These are phyloP conservation scores for Noccaea bulbosa DNA, from an alignment of 345 rosid species.

Conservation along the genomic window DNA sequence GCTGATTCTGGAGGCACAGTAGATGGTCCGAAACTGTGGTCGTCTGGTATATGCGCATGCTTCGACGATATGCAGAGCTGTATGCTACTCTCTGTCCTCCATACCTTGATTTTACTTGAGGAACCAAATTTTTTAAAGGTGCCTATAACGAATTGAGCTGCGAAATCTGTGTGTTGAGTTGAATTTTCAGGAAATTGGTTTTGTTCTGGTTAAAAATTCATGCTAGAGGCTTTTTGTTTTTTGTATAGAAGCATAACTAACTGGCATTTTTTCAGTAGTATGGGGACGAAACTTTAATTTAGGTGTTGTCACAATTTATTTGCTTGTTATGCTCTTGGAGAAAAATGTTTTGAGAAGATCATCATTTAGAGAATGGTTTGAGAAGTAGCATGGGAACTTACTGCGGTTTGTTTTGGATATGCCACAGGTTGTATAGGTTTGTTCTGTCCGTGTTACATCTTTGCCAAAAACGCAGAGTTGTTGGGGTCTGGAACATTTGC, in stretches of 20 bases:
- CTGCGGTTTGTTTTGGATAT: conserved; percentile 18
- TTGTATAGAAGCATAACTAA: conserved; percentile 18
- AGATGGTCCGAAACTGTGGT: conserved; percentile 60
- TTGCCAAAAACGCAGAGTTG: conserved; percentile 83
- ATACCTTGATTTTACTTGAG: conserved; percentile 62
- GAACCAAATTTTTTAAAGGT: conserved; percentile 55
- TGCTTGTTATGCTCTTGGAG: conserved; percentile 22
- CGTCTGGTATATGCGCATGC: conserved; percentile 98
- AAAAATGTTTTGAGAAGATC: not conserved
- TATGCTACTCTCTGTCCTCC: conserved; percentile 80
- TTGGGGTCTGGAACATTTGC: conserved; percentile 85
- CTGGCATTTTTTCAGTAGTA: conserved; percentile 3
- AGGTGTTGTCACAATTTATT: not conserved
- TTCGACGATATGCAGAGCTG: conserved; percentile 98
- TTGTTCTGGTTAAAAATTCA: not conserved
- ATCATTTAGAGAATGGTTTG: not conserved
- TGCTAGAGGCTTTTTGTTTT: not conserved
- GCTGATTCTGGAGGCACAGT: conserved; percentile 21
- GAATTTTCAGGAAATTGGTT: not conserved
- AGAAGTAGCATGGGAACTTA: conserved; percentile 4
- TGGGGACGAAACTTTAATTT: conserved; percentile 3
- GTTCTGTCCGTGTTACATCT: conserved; percentile 83
- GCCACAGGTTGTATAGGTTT: conserved; percentile 72
- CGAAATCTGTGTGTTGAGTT: not conserved
- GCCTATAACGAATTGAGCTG: conserved; percentile 49